phyloP scores from a whole-genome alignment of 2,329 filamentous ascomycete species.

The Chalaropsis ovoidea region DNA sequence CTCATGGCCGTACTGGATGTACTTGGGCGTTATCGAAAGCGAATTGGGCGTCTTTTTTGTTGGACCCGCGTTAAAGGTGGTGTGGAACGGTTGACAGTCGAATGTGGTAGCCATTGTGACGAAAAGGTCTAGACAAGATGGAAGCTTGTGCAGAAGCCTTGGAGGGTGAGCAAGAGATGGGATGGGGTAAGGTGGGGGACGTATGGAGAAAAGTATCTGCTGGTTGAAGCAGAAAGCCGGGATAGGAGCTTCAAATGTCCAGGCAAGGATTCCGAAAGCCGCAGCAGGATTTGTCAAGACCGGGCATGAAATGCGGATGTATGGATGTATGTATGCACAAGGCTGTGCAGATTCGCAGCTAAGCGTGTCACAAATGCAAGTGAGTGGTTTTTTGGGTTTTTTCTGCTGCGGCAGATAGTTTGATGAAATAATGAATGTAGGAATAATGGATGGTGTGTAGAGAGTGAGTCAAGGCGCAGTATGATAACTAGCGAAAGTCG shows the following conservation, averaged over 20 bases:
- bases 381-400: background rate
- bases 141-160: background rate
- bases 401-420: background rate
- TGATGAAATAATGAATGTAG: background rate
- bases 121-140: background rate
- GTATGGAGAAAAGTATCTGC: background rate
- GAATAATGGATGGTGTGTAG: background rate
- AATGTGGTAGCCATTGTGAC: background rate
- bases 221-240: background rate
- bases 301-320: no score
- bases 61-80: background rate
- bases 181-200: background rate
- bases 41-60: background rate
- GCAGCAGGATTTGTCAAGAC: no score
- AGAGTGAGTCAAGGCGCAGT: background rate
- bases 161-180: background rate
- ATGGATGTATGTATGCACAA: background rate
- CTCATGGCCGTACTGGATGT: constrained; percentile 52
- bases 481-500: background rate
- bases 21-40: constrained; percentile 39
- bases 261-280: no score
- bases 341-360: background rate
- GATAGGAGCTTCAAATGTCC: no score
- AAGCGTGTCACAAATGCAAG: background rate
- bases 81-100: background rate